Base-by-base conservation (phyloP, 306 rosid species). In the Gastrolobium bilobum region DNA sequence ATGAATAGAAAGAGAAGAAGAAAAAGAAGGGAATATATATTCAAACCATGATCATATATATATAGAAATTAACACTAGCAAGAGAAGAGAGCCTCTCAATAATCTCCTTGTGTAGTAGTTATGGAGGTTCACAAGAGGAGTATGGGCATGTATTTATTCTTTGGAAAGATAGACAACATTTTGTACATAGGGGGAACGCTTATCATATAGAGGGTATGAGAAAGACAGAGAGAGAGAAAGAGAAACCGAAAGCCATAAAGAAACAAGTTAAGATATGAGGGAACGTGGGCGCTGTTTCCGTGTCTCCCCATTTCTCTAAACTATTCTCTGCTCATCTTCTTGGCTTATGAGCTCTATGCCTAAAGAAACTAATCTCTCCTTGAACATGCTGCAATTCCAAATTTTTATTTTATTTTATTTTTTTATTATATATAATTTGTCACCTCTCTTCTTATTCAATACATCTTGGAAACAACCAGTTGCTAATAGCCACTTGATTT, bases 281-380 rank as follows among this genome's bases (percentile, higher is more conserved):
- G 94, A 96, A 96, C 99, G 97, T 96, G 99, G 98, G 96, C 77
- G 90, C 87, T 90, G 98, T 95, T 95, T 91, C 93, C 84, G 81
- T 95, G 98, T 96, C 96, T 93, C 97, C 98, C 92, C 91, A 90
- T 89, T 86, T 75, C 78, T 67, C 77, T 82, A 82, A 84, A 85
- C 79, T 71, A 83, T 82, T 83, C 67, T 68, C 85, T 80, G 84
- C 86, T 86, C 90, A 80, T 94, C 94, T 76, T 73, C 97, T 94
- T 84, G 99, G 94, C 99, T 79, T 79, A 86, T 73, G 99, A 89
- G 99, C 98, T 92, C 86, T 84, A 72, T 59, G 85, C 81, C 94
- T 90, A 87, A 87, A 87, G 84, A 86, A 87, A 87, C 77, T 78
- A 68, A 81, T 56, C 84, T 80, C 86, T 86, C 54, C 90, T 92